Evolutionary conservation across 768 basidiomycete species (phyloP).

Genomic region (Kwoniella mangroviensis): DNA sequence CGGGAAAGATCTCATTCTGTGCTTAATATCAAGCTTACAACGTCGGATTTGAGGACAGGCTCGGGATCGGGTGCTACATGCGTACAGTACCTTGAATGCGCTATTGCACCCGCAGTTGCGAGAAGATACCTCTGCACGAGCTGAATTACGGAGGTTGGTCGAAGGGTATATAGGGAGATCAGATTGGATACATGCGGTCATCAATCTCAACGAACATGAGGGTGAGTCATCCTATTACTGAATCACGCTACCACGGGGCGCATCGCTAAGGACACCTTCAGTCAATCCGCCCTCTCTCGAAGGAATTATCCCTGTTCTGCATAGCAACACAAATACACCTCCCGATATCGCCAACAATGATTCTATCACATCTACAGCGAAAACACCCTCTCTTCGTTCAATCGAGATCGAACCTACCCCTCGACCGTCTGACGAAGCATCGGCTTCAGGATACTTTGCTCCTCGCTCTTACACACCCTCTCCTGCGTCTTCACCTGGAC

Average conservation of each 20-base stretch:
- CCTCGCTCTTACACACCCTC: conserved; percentile 15
- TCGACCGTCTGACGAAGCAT: conserved; percentile 11
- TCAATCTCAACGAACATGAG: conserved; percentile 3
- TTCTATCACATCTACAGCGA: not conserved
- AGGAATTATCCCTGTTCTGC: not conserved
- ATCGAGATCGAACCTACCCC: conserved; percentile 26
- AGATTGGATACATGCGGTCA: conserved; percentile 32
- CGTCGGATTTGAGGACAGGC: conserved; percentile 8
- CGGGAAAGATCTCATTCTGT: not conserved
- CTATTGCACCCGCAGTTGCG: conserved; percentile 32
- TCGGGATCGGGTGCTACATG: conserved; percentile 3
- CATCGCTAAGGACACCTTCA: not conserved
- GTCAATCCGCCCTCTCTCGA: not conserved
- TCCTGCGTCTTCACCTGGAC: conserved; percentile 10
- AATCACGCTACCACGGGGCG: too few species aligned
- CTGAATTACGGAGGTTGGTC: conserved; percentile 27
- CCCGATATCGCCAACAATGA: not conserved
- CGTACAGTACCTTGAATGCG: conserved; percentile 31
- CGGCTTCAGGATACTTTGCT: conserved; percentile 18
- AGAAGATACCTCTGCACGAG: conserved; percentile 6
- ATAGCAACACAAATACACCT: not conserved
- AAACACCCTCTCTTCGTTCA: conserved; percentile 1
- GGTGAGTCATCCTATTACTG: conserved; percentile 11
- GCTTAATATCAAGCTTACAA: not conserved
- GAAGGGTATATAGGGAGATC: conserved; percentile 25